Evolutionary conservation across 202 grass and related monocot genomes (phyloP).

Genomic region (Alloteropsis angusta): DNA sequence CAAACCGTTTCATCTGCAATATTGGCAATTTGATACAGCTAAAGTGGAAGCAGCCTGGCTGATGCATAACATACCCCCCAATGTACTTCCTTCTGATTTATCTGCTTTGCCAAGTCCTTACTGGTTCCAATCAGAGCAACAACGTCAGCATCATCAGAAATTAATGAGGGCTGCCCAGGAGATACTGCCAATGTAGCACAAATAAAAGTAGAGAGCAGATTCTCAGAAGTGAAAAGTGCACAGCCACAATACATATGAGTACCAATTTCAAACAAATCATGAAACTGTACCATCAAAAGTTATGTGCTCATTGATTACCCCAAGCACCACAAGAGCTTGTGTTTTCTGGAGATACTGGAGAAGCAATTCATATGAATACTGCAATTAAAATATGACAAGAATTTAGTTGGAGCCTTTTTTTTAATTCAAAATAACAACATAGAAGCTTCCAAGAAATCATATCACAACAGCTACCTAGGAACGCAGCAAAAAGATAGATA

Average conservation of each 20-base stretch:
- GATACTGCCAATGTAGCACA: slow-evolving; percentile 48
- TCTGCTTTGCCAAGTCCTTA: slow-evolving; percentile 87
- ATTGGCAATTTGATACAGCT: slow-evolving; percentile 17
- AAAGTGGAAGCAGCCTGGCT: slow-evolving; percentile 4
- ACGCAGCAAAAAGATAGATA: neutral
- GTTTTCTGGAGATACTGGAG: slow-evolving; percentile 87
- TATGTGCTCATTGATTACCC: slow-evolving; percentile 82
- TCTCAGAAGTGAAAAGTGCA: slow-evolving; percentile 26
- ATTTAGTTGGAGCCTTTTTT: neutral
- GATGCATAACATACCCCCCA: slow-evolving; percentile 71
- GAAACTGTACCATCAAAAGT: slow-evolving; percentile 72
- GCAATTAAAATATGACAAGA: slow-evolving; percentile 19
- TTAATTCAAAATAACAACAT: slow-evolving; percentile 2
- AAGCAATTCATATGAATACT: slow-evolving; percentile 91
- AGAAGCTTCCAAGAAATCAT: slow-evolving; percentile 6
- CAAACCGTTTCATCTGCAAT: neutral
- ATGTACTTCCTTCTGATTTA: slow-evolving; percentile 97
- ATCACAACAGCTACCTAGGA: neutral
- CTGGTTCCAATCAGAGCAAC: slow-evolving; percentile 76
- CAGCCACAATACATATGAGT: neutral
- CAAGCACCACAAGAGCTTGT: slow-evolving; percentile 70
- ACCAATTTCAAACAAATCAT: neutral
- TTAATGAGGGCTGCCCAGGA: slow-evolving; percentile 63
- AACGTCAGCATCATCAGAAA: slow-evolving; percentile 78
- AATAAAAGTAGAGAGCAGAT: slow-evolving; percentile 22